Evolutionary conservation across 2,329 filamentous ascomycete species (phyloP), one percentile per base, ranked within the genome.

Genomic region (Fusarium denticulatum): DNA sequence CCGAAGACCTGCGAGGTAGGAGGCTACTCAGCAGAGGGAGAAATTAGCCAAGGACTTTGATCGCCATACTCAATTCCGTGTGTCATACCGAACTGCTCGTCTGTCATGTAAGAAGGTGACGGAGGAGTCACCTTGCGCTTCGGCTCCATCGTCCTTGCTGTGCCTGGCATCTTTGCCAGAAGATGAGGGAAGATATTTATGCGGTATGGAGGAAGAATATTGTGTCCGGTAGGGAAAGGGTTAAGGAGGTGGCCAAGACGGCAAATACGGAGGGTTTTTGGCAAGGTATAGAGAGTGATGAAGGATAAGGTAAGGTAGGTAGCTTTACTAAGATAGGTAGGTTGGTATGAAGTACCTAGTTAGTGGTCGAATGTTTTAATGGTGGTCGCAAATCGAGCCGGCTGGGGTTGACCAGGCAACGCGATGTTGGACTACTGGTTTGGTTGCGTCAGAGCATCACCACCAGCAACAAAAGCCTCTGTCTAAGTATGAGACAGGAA

Each of bases 1-100:
- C 75, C 93, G 91, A 40, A 96, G 88, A 74, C 91, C 89, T 75
- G 91, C 86, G 40, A 95, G 88, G 81, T 94, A 95, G 68, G 86
- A 86, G 74, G 91, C 93, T 94, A 82, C 69, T 73, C 43, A 60
- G 45, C 32, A 63, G 55, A 65, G 43, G 39, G 37, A 45, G 37
- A 56, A 36, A 67, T 80, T 75, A 78, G 77, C 62, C 39, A 76
- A 56, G 42, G 57, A 55, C 47, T 42, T 36, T 36, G 40, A 28
- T 13, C 45, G 46, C 32, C 53, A 24, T 76, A 53, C 60, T 67
- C 42, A 34, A 59, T 50, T 71, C 61, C 63, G 56, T 55, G 58
- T 46, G 63, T 63, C 81, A 65, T 85, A 92, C 90, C 90, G 77
- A 92, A 91, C 80, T 92, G 89, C 58, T 92, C 89, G 79, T 88